Evolutionary conservation across 345 rosid species (phyloP).

Genomic region (Gossypium ekmanianum): DNA sequence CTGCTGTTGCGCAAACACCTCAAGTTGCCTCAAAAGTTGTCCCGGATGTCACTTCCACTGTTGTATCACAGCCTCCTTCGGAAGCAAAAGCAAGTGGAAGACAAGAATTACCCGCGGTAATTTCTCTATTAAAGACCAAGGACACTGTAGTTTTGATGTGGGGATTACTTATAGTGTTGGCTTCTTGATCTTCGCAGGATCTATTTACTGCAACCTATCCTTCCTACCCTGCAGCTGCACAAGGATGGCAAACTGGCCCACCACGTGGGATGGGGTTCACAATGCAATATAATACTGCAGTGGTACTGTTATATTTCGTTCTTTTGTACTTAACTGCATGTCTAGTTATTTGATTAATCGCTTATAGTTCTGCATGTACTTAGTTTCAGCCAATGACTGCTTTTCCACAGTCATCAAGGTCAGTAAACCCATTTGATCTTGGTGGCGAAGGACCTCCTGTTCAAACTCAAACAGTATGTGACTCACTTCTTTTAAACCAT

Average conservation of each 20-base stretch:
- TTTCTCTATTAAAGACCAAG: conserved; percentile 1
- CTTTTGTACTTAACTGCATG: conserved; percentile 2
- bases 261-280: conserved; percentile 56
- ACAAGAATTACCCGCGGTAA: conserved; percentile 77
- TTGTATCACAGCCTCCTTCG: conserved; percentile 31
- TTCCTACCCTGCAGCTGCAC: conserved; percentile 44
- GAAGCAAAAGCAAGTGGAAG: conserved; percentile 58
- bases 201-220: conserved; percentile 61
- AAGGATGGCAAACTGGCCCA: conserved; percentile 77
- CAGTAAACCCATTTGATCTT: conserved; percentile 85
- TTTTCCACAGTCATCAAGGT: conserved; percentile 45
- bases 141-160: not conserved
- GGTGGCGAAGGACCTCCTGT: conserved; percentile 40
- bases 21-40: conserved; percentile 25
- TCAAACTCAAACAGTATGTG: conserved; percentile 57
- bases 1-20: conserved; percentile 41
- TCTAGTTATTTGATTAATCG: not conserved
- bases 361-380: conserved; percentile 13
- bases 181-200: conserved; percentile 49
- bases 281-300: conserved; percentile 56
- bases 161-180: not conserved
- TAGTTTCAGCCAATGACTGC: conserved; percentile 50
- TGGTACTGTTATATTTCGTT: conserved; percentile 37
- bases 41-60: conserved; percentile 30
- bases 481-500: conserved; percentile 16